These are phyloP conservation scores for Pythium diclinum DNA, from an alignment of 352 stramenopile genomes.

Conservation along the genomic window DNA sequence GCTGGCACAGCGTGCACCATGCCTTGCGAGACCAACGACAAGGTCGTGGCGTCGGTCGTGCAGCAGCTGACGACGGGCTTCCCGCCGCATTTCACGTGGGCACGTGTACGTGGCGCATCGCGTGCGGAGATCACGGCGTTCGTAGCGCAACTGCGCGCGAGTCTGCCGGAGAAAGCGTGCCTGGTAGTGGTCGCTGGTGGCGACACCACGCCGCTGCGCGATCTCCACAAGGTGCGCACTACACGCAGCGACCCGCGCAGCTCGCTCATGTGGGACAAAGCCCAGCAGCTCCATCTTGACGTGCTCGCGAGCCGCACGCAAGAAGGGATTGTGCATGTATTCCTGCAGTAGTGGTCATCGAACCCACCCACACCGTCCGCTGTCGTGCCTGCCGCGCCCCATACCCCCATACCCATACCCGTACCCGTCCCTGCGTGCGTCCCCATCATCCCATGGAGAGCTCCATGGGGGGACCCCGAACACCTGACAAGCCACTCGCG, in stretches of 20 bases:
- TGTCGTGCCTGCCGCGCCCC: constrained; percentile 8
- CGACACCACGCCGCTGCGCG: constrained; percentile 52
- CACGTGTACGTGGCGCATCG: constrained; percentile 43
- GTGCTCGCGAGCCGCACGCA: constrained; percentile 44
- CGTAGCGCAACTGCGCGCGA: constrained; percentile 37
- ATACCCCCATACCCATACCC: background rate
- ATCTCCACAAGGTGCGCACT: constrained; percentile 75
- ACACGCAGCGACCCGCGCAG: constrained; percentile 69
- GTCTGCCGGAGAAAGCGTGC: constrained; percentile 50
- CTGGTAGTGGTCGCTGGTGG: constrained; percentile 56
- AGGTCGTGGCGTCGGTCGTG: constrained; percentile 53
- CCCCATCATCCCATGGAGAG: background rate
- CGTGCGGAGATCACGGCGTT: constrained; percentile 41
- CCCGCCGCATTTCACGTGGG: constrained; percentile 78
- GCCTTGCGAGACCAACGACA: constrained; percentile 40
- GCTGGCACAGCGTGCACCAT: constrained; percentile 62
- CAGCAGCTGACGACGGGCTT: constrained; percentile 83
- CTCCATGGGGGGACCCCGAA: background rate
- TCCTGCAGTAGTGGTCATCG: constrained; percentile 36
- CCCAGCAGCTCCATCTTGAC: constrained; percentile 59
- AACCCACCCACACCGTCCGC: background rate
- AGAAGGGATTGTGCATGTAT: constrained; percentile 62
- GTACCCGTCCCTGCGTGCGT: background rate
- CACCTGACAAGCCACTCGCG: background rate
- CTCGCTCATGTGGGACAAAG: constrained; percentile 78